These are phyloP conservation scores for Rhizomucor pusillus DNA, from an alignment of 371 early-diverging fungal species.

Conservation along the genomic window DNA sequence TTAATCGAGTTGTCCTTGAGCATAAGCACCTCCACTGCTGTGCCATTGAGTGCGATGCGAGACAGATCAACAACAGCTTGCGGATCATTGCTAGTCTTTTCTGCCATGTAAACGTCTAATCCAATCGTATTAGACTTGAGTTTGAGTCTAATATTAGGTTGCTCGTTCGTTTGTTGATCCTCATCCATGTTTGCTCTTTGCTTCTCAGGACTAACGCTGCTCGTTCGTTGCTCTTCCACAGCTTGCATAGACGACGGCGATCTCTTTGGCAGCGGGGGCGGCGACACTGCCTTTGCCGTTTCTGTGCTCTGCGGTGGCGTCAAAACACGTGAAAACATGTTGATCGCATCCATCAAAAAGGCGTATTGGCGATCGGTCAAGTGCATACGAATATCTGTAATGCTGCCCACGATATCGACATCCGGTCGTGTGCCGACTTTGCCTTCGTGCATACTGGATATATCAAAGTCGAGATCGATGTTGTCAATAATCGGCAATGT, in stretches of 20 bases:
- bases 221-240: background rate
- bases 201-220: background rate
- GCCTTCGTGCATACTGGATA: conserved; percentile 34
- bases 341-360: conserved; percentile 72
- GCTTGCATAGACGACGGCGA: background rate
- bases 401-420: conserved; percentile 58
- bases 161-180: background rate
- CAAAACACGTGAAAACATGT: conserved; percentile 41
- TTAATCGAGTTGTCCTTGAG: conserved; percentile 63
- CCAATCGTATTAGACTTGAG: conserved; percentile 26
- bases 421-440: conserved; percentile 18
- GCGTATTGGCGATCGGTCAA: conserved; percentile 82
- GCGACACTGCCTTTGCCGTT: conserved; percentile 1
- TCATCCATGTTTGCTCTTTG: background rate
- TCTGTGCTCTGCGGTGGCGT: conserved; percentile 11
- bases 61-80: conserved; percentile 21
- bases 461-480: conserved; percentile 72
- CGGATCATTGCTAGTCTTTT: conserved; percentile 6
- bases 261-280: conserved; percentile 7
- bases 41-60: conserved; percentile 53
- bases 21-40: conserved; percentile 56
- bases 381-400: conserved; percentile 77
- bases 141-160: conserved; percentile 6
- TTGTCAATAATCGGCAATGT: conserved; percentile 82
- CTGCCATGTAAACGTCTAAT: conserved; percentile 25